Evolutionary conservation across 225 moss, liverwort and hornwort genomes (phyloP).

Genomic region (Climacium dendroides): DNA sequence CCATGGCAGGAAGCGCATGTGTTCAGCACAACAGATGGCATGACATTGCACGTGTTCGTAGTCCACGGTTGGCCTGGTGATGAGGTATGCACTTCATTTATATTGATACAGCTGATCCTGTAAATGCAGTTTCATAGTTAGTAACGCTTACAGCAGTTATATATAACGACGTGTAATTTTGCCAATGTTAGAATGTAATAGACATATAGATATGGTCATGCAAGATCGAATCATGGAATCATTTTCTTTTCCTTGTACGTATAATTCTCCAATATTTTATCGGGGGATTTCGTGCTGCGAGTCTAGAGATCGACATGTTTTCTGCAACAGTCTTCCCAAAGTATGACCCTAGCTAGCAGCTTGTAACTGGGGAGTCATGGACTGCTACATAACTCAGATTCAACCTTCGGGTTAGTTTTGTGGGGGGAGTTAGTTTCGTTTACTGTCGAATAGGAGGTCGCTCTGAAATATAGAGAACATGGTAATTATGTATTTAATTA

Average conservation of each 20-base stretch:
- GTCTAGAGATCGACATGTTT: no score
- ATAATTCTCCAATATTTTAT: neutral
- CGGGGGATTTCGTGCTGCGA: neutral
- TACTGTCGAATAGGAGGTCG: neutral
- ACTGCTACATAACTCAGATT: neutral
- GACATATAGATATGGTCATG: neutral
- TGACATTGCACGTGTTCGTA: slow-evolving; percentile 81
- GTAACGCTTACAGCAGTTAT: neutral
- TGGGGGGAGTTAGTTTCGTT: neutral
- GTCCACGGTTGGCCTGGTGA: slow-evolving; percentile 69
- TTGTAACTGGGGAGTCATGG: neutral
- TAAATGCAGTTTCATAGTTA: neutral
- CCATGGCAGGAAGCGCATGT: slow-evolving; percentile 74
- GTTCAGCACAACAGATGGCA: slow-evolving; percentile 78
- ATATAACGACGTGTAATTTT: neutral
- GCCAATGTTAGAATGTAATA: neutral
- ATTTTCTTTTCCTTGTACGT: neutral
- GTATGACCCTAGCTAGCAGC: neutral
- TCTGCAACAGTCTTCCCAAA: neutral
- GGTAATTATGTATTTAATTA: neutral
- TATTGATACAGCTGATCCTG: neutral
- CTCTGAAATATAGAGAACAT: neutral
- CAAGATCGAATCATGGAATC: neutral
- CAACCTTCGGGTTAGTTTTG: neutral
- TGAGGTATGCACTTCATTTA: slow-evolving; percentile 15